Evolutionary conservation across 768 basidiomycete species (phyloP).

Genomic region (Leccinum subgranulosum): DNA sequence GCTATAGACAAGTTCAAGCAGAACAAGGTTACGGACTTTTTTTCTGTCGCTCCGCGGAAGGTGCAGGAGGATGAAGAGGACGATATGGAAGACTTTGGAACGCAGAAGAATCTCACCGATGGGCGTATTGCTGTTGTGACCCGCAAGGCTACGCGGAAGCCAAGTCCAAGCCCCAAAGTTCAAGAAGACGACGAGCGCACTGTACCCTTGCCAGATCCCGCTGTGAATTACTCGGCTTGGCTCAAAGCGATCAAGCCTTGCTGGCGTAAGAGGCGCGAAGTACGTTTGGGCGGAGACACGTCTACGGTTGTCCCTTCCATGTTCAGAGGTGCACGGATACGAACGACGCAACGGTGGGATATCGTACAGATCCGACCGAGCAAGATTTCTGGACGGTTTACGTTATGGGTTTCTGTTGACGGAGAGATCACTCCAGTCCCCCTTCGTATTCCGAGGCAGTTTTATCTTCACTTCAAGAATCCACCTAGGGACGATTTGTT

Average conservation of each 20-base stretch:
- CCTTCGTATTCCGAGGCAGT: slow-evolving; percentile 84
- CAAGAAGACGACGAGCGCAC: slow-evolving; percentile 24
- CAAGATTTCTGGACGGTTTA: slow-evolving; percentile 74
- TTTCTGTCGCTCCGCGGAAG: slow-evolving; percentile 35
- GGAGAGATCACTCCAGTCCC: slow-evolving; percentile 75
- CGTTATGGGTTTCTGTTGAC: slow-evolving; percentile 84
- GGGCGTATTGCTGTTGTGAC: slow-evolving; percentile 54
- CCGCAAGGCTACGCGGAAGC: slow-evolving; percentile 42
- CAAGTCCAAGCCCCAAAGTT: slow-evolving; percentile 40
- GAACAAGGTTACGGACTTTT: slow-evolving; percentile 96
- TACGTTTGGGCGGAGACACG: slow-evolving; percentile 40
- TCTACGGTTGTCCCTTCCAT: slow-evolving; percentile 61
- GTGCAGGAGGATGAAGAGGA: slow-evolving; percentile 7
- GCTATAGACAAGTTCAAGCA: slow-evolving; percentile 97
- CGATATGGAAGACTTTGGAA: slow-evolving; percentile 67
- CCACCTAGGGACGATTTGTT: slow-evolving; percentile 66
- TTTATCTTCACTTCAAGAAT: slow-evolving; percentile 87
- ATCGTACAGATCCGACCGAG: slow-evolving; percentile 85
- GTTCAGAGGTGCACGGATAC: slow-evolving; percentile 61
- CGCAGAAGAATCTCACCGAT: slow-evolving; percentile 21
- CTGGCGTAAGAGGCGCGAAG: slow-evolving; percentile 66
- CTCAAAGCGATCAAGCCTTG: slow-evolving; percentile 69
- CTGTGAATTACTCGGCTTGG: slow-evolving; percentile 69
- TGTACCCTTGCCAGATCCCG: slow-evolving; percentile 59
- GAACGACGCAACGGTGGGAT: slow-evolving; percentile 79